Evolutionary conservation across 1,284 basidiomycete genomes (phyloP).

Genomic region (Irpex lacteus): DNA sequence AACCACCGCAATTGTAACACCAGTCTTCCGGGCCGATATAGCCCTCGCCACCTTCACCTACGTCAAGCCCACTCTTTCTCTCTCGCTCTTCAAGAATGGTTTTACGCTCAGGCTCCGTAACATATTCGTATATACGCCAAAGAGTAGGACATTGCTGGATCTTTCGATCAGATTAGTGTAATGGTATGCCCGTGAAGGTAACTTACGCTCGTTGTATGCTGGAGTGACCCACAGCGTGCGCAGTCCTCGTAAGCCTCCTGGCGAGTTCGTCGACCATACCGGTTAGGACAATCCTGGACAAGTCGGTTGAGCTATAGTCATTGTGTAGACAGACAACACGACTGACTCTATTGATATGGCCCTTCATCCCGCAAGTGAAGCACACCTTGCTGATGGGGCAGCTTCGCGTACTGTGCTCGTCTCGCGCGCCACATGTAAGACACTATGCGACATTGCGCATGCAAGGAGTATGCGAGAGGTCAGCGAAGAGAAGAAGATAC

Average conservation of each 20-base stretch:
- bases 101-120: conserved; percentile 52
- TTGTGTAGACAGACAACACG: background rate
- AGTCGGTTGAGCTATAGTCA: background rate
- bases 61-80: conserved; percentile 41
- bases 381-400: conserved; percentile 87
- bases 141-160: conserved; percentile 80
- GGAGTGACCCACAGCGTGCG: conserved; percentile 69
- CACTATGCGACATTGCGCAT: conserved; percentile 50
- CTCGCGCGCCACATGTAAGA: conserved; percentile 80
- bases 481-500: conserved; percentile 3
- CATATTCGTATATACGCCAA: conserved; percentile 87
- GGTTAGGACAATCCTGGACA: conserved; percentile 76
- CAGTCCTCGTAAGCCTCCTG: conserved; percentile 48
- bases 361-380: conserved; percentile 84
- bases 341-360: conserved; percentile 73
- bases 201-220: conserved; percentile 70
- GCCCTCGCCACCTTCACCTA: conserved; percentile 77
- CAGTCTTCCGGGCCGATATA: conserved; percentile 72
- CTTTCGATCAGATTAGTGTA: background rate
- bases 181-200: background rate
- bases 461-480: background rate
- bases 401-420: conserved; percentile 80
- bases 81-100: conserved; percentile 47
- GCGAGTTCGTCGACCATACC: conserved; percentile 33
- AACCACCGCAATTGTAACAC: conserved; percentile 87